Base-by-base conservation (phyloP, 805 yeast genomes). In the Candida rishiriensis region DNA sequence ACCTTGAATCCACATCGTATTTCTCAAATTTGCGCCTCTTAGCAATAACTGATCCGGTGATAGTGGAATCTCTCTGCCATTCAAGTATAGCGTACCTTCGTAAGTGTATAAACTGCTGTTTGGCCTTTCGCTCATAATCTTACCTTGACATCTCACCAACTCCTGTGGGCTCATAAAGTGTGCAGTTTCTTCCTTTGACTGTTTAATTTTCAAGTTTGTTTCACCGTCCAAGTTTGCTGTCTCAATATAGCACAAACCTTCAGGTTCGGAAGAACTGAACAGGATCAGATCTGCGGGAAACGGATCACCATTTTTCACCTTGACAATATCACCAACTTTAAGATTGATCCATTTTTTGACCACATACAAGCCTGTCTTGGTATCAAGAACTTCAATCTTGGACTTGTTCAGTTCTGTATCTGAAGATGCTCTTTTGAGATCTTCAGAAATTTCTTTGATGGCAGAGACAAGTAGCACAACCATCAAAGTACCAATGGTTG, bases 201-300 rank as follows among this genome's bases (percentile, higher is more conserved):
- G 98, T 59, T 95, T 95, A 60, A 93, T 93, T 60, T 93, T 93
- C 56, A 93, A 73, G 63, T 93, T 93, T 0, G 99, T 95, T 64
- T 93, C 99, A 45, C 99, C 99, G 65, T 93, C 99, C 53, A 93
- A 71, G 58, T 93, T 93, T 0, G 99, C 96, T 1, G 99, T 93
- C 65, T 93, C 99, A 44, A 95, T 88, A 57, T 93, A 93, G 63
- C 99, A 95, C 48, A 93, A 72, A 2, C 99, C 99, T 65, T 91
- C 98, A 0, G 99, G 99, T 64, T 93, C 99, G 0, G 98, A 91
- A 0, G 97, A 88, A 18, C 93, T 81, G 30, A 93, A 61, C 14
- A 95, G 65, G 14, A 91, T 72, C 44, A 93, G 57, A 69, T 93
- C 99, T 0, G 99, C 98, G 0, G 99, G 99, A 45, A 93, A 77